Base-by-base conservation (phyloP, 768 basidiomycete species). In the Podaxis mareebaensis region DNA sequence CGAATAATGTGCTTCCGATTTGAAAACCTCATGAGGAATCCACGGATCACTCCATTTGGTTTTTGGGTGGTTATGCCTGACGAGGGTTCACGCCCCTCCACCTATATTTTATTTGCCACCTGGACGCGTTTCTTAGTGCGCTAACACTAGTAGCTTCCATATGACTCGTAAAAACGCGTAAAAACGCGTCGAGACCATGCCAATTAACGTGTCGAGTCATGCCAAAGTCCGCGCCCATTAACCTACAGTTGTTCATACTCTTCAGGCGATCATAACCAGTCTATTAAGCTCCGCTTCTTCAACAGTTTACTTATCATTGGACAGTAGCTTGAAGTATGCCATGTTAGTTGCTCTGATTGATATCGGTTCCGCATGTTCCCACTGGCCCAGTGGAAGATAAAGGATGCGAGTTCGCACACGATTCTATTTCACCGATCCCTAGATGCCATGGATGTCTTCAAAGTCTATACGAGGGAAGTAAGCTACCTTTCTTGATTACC, bases 151-250 rank as follows among this genome's bases (percentile, higher is more conserved):
- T 26, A 24, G 51, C 51, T 52, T 64, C 61, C 51, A 63, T 44
- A 58, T 60, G 15, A 65, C 53, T 76, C 73, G 72, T 74, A 78
- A 79, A 69, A 66, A 79, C 81, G 80, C 81, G 80, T 79, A 73
- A 77, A 76, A 70, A 81, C 81, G 80, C 79, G 79, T 81, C 71
- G 65, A 63, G 62, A 67, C 68, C 66, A 69, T 69, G 66, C 64
- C 68, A 70, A 69, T 69, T 71, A 69, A 52, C 68, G 70, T 67
- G 71, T 66, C 59, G 48, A 55, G 30, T 24, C 46, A 7, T 1
- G 22, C 26, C 3, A 28, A 8, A 24, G 11, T 26, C 49, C 36
- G 51, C 55, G 39, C 28, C 54, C 22, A 44, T 59, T 48, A 64
- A 24, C 8, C 53, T 26, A 36, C 28, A 33, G 17, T 46, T 22